phyloP scores from a whole-genome alignment of 2,329 filamentous ascomycete genomes.

The Penicillium fuscoglaucum region DNA sequence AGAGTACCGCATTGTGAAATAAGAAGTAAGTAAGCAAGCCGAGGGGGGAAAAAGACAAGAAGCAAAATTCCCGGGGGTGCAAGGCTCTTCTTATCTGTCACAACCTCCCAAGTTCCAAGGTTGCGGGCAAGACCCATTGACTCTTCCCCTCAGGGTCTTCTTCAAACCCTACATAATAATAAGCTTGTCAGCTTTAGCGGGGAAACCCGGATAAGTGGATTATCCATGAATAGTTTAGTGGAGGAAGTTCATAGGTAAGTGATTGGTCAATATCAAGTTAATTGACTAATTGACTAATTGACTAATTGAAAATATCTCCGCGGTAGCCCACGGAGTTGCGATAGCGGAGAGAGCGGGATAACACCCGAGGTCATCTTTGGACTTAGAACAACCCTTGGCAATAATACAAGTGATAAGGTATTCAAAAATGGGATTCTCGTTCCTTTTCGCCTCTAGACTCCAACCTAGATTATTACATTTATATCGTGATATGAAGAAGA shows the following conservation, averaged over 20 bases:
- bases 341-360: slow-evolving; percentile 1
- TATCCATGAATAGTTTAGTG: background rate
- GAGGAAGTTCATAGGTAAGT: background rate
- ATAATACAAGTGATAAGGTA: too few species aligned
- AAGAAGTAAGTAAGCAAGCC: background rate
- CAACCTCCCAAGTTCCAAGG: background rate
- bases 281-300: slow-evolving; percentile 22
- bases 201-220: background rate
- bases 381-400: too few species aligned
- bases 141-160: background rate
- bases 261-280: background rate
- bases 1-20: slow-evolving; percentile 29
- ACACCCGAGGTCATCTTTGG: too few species aligned
- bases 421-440: background rate
- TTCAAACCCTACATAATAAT: background rate
- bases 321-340: background rate
- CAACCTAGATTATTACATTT: slow-evolving; percentile 2
- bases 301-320: slow-evolving; percentile 4
- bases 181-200: background rate
- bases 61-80: background rate
- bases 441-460: background rate
- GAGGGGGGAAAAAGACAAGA: background rate
- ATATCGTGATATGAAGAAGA: background rate
- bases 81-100: slow-evolving; percentile 9
- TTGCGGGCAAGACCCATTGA: slow-evolving; percentile 7